A percentile compares a stretch with the other conserved stretches of the same genome.
Evolutionary conservation across 2,329 filamentous ascomycete species (phyloP).

Genomic region (Calonectria naviculata): DNA sequence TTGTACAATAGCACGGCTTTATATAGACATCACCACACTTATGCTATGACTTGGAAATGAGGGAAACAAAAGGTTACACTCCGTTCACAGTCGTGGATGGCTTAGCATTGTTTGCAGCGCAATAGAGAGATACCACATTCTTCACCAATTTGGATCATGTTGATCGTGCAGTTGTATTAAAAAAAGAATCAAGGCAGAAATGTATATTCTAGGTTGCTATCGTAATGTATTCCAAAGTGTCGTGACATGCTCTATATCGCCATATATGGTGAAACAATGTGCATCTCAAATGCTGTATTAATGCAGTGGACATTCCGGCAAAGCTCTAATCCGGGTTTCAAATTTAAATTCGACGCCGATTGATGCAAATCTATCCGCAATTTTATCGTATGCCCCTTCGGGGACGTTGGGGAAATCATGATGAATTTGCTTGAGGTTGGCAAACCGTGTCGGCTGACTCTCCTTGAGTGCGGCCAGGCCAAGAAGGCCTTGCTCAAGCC

Average conservation of each 20-base stretch:
- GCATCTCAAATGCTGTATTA: not conserved
- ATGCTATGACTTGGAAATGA: slow-evolving; percentile 7
- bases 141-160: not conserved
- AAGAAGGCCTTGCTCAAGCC: not conserved
- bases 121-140: slow-evolving; percentile 23
- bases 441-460: not conserved
- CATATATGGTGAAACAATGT: not conserved
- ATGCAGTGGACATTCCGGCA: not conserved
- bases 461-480: slow-evolving; percentile 5
- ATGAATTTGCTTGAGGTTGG: slow-evolving; percentile 9
- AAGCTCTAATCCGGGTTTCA: not conserved
- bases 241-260: not conserved
- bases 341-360: slow-evolving; percentile 3
- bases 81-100: not conserved
- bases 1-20: slow-evolving; percentile 31
- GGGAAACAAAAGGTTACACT: not conserved
- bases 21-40: slow-evolving; percentile 32
- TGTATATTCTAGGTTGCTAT: not conserved
- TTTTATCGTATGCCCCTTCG: not conserved
- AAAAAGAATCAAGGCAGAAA: not conserved
- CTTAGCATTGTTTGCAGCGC: slow-evolving; percentile 7
- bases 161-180: not conserved
- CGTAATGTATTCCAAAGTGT: not conserved
- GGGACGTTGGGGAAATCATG: slow-evolving; percentile 1
- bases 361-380: not conserved